Percentiles rank a stretch among this genome's conserved stretches.
phyloP scores from a whole-genome alignment of 2,329 filamentous ascomycete genomes.

The Neospermospora avenae region DNA sequence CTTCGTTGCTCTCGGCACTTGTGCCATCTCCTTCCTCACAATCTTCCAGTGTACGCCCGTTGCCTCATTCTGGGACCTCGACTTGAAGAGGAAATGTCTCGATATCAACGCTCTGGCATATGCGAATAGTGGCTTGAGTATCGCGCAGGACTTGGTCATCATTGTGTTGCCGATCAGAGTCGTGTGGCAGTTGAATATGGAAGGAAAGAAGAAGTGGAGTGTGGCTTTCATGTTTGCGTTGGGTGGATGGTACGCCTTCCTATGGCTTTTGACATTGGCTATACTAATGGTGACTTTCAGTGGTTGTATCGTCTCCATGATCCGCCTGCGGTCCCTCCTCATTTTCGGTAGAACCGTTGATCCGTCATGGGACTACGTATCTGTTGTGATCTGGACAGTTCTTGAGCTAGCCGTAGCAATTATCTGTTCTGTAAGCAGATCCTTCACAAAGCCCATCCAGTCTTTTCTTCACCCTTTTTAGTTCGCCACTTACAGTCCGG shows the following conservation, averaged over 20 bases:
- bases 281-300: not conserved
- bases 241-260: constrained; percentile 56
- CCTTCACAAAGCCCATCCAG: no score
- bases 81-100: constrained; percentile 45
- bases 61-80: constrained; percentile 18
- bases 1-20: constrained; percentile 9
- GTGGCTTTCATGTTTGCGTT: constrained; percentile 64
- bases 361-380: constrained; percentile 29
- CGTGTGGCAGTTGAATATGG: constrained; percentile 58
- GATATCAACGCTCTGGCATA: constrained; percentile 64
- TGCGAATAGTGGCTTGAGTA: constrained; percentile 63
- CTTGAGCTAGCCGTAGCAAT: constrained; percentile 38
- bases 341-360: constrained; percentile 17
- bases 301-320: constrained; percentile 16
- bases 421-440: constrained; percentile 35
- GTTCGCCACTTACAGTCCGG: no score
- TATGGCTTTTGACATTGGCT: constrained; percentile 12
- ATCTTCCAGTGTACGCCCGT: constrained; percentile 20
- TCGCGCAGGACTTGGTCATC: constrained; percentile 63
- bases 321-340: constrained; percentile 17
- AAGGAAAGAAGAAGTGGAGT: constrained; percentile 62
- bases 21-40: constrained; percentile 10
- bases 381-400: constrained; percentile 34
- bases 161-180: constrained; percentile 63
- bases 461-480: no score